phyloP scores from a whole-genome alignment of 192 early-diverging fungal species.

The Dissophora ornata region DNA sequence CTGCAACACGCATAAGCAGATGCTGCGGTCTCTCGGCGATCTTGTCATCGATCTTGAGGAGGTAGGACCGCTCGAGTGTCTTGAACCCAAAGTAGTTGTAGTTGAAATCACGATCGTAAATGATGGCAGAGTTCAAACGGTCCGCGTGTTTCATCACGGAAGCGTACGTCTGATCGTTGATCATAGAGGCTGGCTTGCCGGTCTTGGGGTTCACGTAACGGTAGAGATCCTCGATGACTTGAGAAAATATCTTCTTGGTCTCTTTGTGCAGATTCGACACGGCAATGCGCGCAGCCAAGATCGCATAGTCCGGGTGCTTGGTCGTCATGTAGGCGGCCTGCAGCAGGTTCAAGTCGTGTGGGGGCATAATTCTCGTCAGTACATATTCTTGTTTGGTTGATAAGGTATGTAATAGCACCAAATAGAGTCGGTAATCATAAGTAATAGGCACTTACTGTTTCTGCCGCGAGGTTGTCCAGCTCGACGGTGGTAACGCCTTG shows the following conservation, averaged over 20 bases:
- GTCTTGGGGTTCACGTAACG: conserved; percentile 92
- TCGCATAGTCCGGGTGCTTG: conserved; percentile 98
- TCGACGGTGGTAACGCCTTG: conserved; percentile 90
- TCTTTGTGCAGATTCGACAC: conserved; percentile 95
- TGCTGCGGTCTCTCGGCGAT: conserved; percentile 97
- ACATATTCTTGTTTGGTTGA: no score
- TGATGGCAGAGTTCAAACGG: conserved; percentile 89
- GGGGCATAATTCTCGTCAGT: no score
- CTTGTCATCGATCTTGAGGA: conserved; percentile 86
- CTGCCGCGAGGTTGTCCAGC: conserved; percentile 90
- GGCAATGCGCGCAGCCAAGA: conserved; percentile 97
- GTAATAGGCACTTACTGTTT: conserved; percentile 71
- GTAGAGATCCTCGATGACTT: conserved; percentile 88
- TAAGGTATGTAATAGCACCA: no score
- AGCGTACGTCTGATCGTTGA: conserved; percentile 79
- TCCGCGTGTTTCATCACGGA: conserved; percentile 80
- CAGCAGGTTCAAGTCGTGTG: no score
- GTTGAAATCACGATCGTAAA: conserved; percentile 96
- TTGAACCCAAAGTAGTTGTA: conserved; percentile 99
- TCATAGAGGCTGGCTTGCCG: conserved; percentile 87
- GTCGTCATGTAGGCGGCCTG: conserved; percentile 91
- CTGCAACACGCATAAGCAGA: conserved; percentile 96
- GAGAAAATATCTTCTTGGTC: conserved; percentile 84
- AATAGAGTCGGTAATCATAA: no score
- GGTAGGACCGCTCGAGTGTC: conserved; percentile 95